Conservation (phyloP, 2,329 filamentous ascomycete species). For the Ilyonectria sp. region DNA sequence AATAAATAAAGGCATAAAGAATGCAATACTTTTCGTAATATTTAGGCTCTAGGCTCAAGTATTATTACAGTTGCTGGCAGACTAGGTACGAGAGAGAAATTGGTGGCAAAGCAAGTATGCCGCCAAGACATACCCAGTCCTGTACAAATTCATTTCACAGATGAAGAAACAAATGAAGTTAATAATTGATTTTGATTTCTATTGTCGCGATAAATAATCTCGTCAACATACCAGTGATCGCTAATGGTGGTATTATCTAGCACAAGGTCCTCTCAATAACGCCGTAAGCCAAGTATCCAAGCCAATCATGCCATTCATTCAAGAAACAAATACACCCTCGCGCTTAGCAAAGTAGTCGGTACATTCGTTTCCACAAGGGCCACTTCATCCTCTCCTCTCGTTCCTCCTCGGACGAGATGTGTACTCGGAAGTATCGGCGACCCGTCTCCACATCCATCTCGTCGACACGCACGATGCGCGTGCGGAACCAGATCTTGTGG, state of each 20-base stretch:
- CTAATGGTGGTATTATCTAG: slow-evolving; percentile 31
- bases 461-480: slow-evolving; percentile 73
- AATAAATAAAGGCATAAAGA: too few relatives aligned
- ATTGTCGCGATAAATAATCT: not conserved
- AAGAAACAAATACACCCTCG: not conserved
- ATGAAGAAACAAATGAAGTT: not conserved
- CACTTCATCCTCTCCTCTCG: slow-evolving; percentile 78
- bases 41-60: too few relatives aligned
- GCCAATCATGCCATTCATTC: not conserved
- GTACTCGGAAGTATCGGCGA: slow-evolving; percentile 85
- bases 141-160: not conserved
- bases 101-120: too few relatives aligned
- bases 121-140: too few relatives aligned
- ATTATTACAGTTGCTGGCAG: too few relatives aligned
- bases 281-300: slow-evolving; percentile 20
- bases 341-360: slow-evolving; percentile 78
- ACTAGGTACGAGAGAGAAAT: too few relatives aligned
- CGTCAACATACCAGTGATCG: slow-evolving; percentile 1
- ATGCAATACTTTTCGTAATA: too few relatives aligned
- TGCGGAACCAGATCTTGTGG: slow-evolving; percentile 84
- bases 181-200: not conserved
- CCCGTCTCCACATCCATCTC: slow-evolving; percentile 93
- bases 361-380: slow-evolving; percentile 84
- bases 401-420: slow-evolving; percentile 84
- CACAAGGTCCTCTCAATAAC: slow-evolving; percentile 24